Evolutionary conservation across 176 grass and related monocot species (phyloP).

Genomic region (Eragrostis nindensis): DNA sequence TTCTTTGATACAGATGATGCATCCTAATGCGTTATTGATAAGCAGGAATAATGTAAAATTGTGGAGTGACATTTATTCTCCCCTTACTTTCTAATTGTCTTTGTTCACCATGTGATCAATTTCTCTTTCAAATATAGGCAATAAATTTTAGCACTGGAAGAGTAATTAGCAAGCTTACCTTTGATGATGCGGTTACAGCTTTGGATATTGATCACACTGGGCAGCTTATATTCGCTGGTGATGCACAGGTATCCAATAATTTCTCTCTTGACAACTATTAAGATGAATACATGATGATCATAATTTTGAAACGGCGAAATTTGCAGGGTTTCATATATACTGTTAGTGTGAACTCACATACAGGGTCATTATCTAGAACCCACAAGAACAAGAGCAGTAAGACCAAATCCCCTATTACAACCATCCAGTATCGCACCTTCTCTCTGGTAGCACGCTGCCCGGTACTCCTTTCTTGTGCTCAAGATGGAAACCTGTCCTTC

Average conservation of each 20-base stretch:
- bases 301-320: constrained; percentile 40
- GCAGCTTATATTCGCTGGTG: constrained; percentile 93
- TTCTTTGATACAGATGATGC: constrained; percentile 7
- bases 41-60: constrained; percentile 28
- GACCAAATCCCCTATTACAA: constrained; percentile 78
- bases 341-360: constrained; percentile 85
- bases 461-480: constrained; percentile 90
- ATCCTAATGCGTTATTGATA: not conserved
- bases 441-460: constrained; percentile 83
- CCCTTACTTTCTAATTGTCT: constrained; percentile 15
- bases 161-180: constrained; percentile 84
- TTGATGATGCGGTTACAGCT: constrained; percentile 91
- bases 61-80: not conserved
- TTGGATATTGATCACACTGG: constrained; percentile 96
- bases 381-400: constrained; percentile 86
- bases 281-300: constrained; percentile 22
- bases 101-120: constrained; percentile 26
- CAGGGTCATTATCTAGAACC: constrained; percentile 77
- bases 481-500: constrained; percentile 91
- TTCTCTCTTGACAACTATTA: not conserved
- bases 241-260: constrained; percentile 70
- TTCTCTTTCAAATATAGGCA: constrained; percentile 58
- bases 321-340: constrained; percentile 84
- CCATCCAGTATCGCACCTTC: constrained; percentile 85
- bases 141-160: constrained; percentile 99